Evolutionary conservation across 352 stramenopile genomes (phyloP).

Genomic region (Globisporangium solare): DNA sequence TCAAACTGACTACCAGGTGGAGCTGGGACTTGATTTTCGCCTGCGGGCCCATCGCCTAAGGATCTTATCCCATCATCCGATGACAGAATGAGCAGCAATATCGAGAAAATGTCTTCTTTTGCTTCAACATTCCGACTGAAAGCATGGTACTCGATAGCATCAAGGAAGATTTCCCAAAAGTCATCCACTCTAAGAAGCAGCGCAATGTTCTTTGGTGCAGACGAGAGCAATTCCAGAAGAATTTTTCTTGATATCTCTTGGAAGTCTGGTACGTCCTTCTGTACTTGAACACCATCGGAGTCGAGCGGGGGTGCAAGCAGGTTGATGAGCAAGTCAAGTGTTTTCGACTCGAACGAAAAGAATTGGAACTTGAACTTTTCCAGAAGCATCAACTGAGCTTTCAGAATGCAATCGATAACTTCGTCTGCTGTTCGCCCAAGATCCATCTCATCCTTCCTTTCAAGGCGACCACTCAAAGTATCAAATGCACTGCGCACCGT

Average conservation of each 20-base stretch:
- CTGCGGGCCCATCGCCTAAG: conserved; percentile 17
- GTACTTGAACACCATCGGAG: conserved; percentile 15
- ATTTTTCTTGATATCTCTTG: conserved; percentile 13
- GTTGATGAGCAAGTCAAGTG: conserved; percentile 49
- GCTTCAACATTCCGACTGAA: conserved; percentile 31
- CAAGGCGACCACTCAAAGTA: conserved; percentile 39
- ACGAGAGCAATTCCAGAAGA: conserved; percentile 33
- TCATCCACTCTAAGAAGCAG: conserved; percentile 36
- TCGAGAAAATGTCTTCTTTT: conserved; percentile 52
- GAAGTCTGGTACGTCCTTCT: conserved; percentile 18
- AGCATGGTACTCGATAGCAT: conserved; percentile 39
- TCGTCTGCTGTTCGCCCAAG: conserved; percentile 58
- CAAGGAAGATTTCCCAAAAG: conserved; percentile 43
- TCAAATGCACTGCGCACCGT: conserved; percentile 62
- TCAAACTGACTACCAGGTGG: conserved; percentile 27
- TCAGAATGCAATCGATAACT: conserved; percentile 66
- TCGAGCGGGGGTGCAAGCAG: conserved; percentile 16
- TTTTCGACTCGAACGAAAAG: conserved; percentile 70
- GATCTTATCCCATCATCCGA: conserved; percentile 48
- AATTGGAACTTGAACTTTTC: conserved; percentile 77
- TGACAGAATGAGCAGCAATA: conserved; percentile 41
- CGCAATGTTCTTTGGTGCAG: conserved; percentile 46
- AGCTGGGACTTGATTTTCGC: conserved; percentile 1
- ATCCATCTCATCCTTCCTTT: conserved; percentile 45
- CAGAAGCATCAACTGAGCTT: conserved; percentile 56